A percentile compares a stretch with the other conserved stretches of the same genome.
These are phyloP conservation scores for Colletotrichum sp. DNA, from an alignment of 2,329 filamentous ascomycete genomes.

Conservation along the genomic window DNA sequence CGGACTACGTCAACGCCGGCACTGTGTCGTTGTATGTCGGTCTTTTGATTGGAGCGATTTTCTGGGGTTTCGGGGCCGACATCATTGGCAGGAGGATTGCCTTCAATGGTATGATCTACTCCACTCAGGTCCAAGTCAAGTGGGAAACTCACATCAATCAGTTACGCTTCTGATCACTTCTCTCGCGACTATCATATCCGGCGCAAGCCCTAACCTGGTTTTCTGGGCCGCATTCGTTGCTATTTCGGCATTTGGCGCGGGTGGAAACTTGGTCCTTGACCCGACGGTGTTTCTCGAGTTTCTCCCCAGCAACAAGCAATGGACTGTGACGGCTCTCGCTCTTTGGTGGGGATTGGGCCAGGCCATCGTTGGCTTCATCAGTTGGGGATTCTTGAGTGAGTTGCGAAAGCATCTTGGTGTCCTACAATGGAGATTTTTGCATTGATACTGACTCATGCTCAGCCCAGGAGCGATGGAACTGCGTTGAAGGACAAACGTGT, in stretches of 20 bases:
- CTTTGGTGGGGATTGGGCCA: slow-evolving; percentile 55
- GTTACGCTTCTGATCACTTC: slow-evolving; percentile 63
- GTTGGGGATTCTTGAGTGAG: slow-evolving; percentile 53
- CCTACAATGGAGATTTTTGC: not conserved
- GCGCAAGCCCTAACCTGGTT: slow-evolving; percentile 65
- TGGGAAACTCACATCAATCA: not conserved
- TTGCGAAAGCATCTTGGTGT: not conserved
- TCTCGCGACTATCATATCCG: slow-evolving; percentile 65
- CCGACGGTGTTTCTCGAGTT: slow-evolving; percentile 56
- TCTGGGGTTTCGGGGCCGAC: slow-evolving; percentile 69
- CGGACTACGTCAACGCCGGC: slow-evolving; percentile 52
- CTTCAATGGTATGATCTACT: slow-evolving; percentile 52
- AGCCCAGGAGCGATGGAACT: slow-evolving; percentile 48
- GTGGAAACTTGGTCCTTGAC: slow-evolving; percentile 69
- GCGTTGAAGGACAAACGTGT: slow-evolving; percentile 41
- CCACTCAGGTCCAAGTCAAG: too few relatives aligned
- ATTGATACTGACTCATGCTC: not conserved
- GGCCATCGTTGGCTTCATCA: slow-evolving; percentile 51
- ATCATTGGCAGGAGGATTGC: slow-evolving; percentile 67
- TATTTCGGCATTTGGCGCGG: slow-evolving; percentile 64
- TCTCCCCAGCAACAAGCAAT: slow-evolving; percentile 59
- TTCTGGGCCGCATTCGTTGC: slow-evolving; percentile 64
- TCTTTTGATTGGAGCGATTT: slow-evolving; percentile 57
- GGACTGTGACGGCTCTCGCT: slow-evolving; percentile 68
- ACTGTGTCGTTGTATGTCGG: slow-evolving; percentile 62